These are phyloP conservation scores for Citrullus colocynthis DNA, from an alignment of 306 rosid species.

Conservation along the genomic window DNA sequence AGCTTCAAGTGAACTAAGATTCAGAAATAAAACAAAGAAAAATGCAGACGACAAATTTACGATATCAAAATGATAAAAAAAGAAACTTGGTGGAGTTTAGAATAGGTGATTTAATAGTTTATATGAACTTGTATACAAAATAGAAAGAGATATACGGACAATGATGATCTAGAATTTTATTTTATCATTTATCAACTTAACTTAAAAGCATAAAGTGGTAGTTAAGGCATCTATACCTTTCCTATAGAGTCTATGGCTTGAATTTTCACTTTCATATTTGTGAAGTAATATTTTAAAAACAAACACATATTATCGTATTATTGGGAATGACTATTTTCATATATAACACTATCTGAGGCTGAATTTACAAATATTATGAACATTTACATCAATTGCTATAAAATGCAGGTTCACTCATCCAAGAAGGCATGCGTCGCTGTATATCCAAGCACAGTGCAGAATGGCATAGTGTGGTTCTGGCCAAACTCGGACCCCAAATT, in stretches of 20 bases:
- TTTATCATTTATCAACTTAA: neutral
- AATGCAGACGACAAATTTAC: neutral
- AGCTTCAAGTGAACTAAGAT: neutral
- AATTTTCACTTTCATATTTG: neutral
- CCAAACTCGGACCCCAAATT: conserved; percentile 71
- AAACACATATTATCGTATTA: neutral
- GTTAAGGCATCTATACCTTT: neutral
- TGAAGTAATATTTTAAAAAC: neutral
- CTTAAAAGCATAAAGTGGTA: neutral
- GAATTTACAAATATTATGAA: neutral
- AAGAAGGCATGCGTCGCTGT: conserved; percentile 70
- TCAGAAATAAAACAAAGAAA: neutral
- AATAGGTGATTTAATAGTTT: neutral
- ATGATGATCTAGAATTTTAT: neutral
- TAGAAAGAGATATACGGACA: neutral
- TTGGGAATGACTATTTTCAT: neutral
- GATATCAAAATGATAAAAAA: neutral
- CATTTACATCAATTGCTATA: neutral
- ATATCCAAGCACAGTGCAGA: conserved; percentile 74
- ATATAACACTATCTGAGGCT: neutral
- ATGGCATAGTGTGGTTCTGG: conserved; percentile 83
- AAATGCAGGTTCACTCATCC: conserved; percentile 57
- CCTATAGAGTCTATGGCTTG: neutral
- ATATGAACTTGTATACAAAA: neutral
- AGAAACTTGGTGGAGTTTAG: neutral